A percentile compares a stretch with the other conserved stretches of the same genome.
Evolutionary conservation across 2,329 filamentous ascomycete genomes (phyloP).

Genomic region (Trematosphaeria pertusa): DNA sequence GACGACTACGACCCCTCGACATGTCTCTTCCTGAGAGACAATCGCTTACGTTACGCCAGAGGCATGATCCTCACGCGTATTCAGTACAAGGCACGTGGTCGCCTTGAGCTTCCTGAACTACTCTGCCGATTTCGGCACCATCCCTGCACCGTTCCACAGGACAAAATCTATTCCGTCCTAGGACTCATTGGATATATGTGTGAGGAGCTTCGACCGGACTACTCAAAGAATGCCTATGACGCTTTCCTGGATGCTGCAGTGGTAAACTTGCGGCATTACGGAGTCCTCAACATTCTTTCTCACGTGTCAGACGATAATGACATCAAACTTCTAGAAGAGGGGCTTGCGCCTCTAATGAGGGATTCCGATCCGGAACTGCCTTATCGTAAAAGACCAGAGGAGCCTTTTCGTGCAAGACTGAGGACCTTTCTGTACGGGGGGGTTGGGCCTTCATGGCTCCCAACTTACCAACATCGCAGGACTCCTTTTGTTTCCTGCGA

Average conservation of each 20-base stretch:
- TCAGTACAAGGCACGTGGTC: not conserved
- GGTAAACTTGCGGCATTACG: not conserved
- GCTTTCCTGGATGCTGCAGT: not conserved
- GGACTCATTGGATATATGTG: not conserved
- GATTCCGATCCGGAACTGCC: too few relatives aligned
- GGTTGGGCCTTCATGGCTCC: not conserved
- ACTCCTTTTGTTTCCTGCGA: not conserved
- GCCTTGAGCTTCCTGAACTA: not conserved
- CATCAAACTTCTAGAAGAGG: too few relatives aligned
- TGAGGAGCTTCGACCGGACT: not conserved
- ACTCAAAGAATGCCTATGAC: not conserved
- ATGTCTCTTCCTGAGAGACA: not conserved
- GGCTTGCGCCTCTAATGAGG: too few relatives aligned
- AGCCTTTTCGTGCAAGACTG: too few relatives aligned
- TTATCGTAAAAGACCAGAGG: too few relatives aligned
- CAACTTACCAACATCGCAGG: not conserved
- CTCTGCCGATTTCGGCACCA: not conserved
- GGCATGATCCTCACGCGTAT: not conserved
- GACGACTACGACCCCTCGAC: too few relatives aligned
- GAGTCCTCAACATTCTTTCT: not conserved
- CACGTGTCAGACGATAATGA: too few relatives aligned
- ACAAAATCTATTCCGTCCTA: conserved; percentile 4
- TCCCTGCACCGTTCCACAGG: not conserved
- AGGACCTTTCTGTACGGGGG: not conserved
- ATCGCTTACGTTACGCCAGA: not conserved